Evolutionary conservation across 129 eudicot species (phyloP), one percentile per base, ranked within the genome.

Genomic region (Centrapalus pauciflorus): DNA sequence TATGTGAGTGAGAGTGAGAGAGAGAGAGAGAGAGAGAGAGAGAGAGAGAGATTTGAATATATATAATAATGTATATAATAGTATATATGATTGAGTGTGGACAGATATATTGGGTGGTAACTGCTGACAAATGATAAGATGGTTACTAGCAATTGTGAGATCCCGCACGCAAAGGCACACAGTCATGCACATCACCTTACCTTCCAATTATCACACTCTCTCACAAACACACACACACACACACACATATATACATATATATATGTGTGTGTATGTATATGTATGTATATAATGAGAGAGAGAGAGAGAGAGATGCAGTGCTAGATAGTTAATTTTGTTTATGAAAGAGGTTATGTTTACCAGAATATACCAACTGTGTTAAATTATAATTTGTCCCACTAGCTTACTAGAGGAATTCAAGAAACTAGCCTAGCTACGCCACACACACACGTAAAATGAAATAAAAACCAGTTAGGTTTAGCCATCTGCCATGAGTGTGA

Each of bases 111-210:
- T 70, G 64, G 70, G 56, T 73, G 64, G 63, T 64, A 72, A 61
- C 12, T 37, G 70, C 77, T 73, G 77, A 64, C 78, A 73, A 55
- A 8, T 73, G 78, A 73, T 72, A 73, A 58, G 78, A 73, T 73
- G 78, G 78, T 73, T 73, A 73, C 78, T 73, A 73, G 78, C 46
- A 73, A 64, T 64, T 64, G 66, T 73, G 55, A 73, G 78, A 73
- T 73, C 72, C 56, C 62, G 72, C 78, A 73, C 78, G 78, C 78
- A 73, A 73, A 73, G 78, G 71, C 77, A 64, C 17, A 72, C 76
- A 60, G 67, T 71, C 77, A 60, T 49, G 30, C 69, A 70, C 75
- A 58, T 67, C 61, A 67, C 63, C 73, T 63, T 63, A 67, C 63
- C 56, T 69, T 56, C 66, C 66, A 69, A 69, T 72, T 72, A 61